These are phyloP conservation scores for Penicillium verhagenii DNA, from an alignment of 495 filamentous ascomycete species.

Conservation along the genomic window DNA sequence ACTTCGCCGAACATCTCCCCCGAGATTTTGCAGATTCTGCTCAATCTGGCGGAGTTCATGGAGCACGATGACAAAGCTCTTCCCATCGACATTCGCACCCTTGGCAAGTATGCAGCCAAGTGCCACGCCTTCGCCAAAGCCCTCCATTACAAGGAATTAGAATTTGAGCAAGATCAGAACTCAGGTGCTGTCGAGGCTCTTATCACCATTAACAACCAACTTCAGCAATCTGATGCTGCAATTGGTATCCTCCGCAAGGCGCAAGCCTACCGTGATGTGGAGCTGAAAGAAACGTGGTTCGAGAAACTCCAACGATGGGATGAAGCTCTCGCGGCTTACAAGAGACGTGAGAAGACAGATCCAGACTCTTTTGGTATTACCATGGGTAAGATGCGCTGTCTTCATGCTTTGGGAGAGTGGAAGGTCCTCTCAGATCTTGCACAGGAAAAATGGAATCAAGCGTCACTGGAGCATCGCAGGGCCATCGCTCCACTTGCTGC, in stretches of 20 bases:
- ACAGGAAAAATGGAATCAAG: constrained; percentile 89
- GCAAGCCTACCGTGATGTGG: constrained; percentile 90
- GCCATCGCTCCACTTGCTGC: constrained; percentile 90
- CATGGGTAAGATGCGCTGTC: constrained; percentile 99
- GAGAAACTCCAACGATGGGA: constrained; percentile 98
- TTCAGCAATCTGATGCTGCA: constrained; percentile 95
- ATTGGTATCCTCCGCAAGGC: constrained; percentile 95
- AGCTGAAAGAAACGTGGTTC: constrained; percentile 96
- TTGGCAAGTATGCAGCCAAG: constrained; percentile 89
- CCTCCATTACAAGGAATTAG: constrained; percentile 96
- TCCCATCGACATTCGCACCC: constrained; percentile 90
- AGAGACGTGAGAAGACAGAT: constrained; percentile 71
- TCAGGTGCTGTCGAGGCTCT: constrained; percentile 93
- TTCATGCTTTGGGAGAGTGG: constrained; percentile 97
- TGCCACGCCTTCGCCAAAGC: constrained; percentile 98
- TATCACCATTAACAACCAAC: constrained; percentile 97
- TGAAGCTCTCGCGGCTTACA: constrained; percentile 90
- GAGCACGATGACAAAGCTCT: constrained; percentile 98
- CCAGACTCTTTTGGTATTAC: constrained; percentile 81
- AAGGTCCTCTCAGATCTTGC: constrained; percentile 83
- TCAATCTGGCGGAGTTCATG: constrained; percentile 99
- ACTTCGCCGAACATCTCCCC: constrained; percentile 90
- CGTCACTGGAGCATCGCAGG: constrained; percentile 77
- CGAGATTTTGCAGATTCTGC: constrained; percentile 87
- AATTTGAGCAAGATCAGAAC: constrained; percentile 96